Conservation (phyloP, 768 basidiomycete genomes). For the Leccinum arenicola region DNA sequence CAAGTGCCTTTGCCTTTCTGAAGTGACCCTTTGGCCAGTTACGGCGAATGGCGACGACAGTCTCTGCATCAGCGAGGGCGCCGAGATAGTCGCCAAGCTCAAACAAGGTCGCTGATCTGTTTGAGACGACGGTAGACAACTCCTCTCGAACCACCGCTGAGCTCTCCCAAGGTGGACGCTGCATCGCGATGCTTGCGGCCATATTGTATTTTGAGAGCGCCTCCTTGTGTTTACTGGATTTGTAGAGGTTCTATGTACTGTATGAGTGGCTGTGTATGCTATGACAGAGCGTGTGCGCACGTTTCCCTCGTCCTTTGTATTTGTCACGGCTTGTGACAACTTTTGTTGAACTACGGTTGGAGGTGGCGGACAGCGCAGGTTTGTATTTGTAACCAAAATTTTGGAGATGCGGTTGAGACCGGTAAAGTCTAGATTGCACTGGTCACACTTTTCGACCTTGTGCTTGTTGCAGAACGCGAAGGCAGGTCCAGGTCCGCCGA, state of each 20-base stretch:
- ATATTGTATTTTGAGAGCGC: conserved; percentile 80
- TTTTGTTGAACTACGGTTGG: conserved; percentile 73
- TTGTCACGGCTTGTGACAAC: conserved; percentile 68
- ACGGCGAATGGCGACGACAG: conserved; percentile 78
- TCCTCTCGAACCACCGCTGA: conserved; percentile 84
- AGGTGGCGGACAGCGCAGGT: conserved; percentile 76
- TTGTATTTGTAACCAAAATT: conserved; percentile 65
- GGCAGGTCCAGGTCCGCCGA: conserved; percentile 51
- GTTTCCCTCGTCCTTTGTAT: conserved; percentile 93
- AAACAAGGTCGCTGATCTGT: conserved; percentile 85
- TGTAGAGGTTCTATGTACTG: conserved; percentile 66
- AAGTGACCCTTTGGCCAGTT: conserved; percentile 97
- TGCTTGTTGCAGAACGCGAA: conserved; percentile 64
- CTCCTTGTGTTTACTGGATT: conserved; percentile 60
- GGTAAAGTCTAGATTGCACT: conserved; percentile 72
- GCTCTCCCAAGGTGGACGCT: conserved; percentile 89
- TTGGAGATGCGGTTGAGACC: conserved; percentile 75
- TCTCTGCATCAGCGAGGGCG: conserved; percentile 87
- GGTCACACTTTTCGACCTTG: conserved; percentile 68
- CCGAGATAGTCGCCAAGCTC: conserved; percentile 73
- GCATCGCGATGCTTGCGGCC: conserved; percentile 72
- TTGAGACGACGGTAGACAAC: conserved; percentile 84
- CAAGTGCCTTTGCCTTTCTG: conserved; percentile 85
- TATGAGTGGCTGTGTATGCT: conserved; percentile 8
- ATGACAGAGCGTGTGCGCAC: conserved; percentile 45